A percentile compares a stretch with the other conserved stretches of the same genome.
Conservation (phyloP, 2,329 filamentous ascomycete genomes). For the Penicillium polonicum region DNA sequence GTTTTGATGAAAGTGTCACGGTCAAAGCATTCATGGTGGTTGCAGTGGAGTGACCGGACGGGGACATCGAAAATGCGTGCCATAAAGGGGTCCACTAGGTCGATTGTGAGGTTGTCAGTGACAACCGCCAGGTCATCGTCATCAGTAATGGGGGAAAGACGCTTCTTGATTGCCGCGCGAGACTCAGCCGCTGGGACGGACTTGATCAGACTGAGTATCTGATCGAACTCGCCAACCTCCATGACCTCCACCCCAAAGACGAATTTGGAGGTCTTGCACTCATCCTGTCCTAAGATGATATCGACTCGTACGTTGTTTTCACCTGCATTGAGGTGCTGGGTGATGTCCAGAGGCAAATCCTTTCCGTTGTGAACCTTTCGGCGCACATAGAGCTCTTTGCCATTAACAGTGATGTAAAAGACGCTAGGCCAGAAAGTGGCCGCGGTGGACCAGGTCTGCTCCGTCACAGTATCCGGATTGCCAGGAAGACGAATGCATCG, state of each 20-base stretch:
- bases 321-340: constrained; percentile 57
- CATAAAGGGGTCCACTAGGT: constrained; percentile 67
- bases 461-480: constrained; percentile 20
- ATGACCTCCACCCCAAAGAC: constrained; percentile 70
- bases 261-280: constrained; percentile 45
- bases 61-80: constrained; percentile 66
- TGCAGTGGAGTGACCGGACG: constrained; percentile 67
- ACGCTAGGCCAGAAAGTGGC: constrained; percentile 70
- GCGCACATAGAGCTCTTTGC: constrained; percentile 55
- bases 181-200: constrained; percentile 52
- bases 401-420: constrained; percentile 69
- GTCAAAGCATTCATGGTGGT: constrained; percentile 87
- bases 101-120: constrained; percentile 58
- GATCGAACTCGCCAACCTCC: constrained; percentile 49
- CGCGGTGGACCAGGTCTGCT: constrained; percentile 59
- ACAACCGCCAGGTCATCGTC: constrained; percentile 65
- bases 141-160: constrained; percentile 41
- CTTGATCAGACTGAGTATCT: constrained; percentile 41
- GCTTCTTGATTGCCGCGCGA: constrained; percentile 56
- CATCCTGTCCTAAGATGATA: constrained; percentile 41
- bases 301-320: constrained; percentile 61
- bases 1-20: constrained; percentile 75
- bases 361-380: constrained; percentile 71
- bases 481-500: constrained; percentile 58
- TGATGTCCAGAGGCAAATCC: constrained; percentile 75